Evolutionary conservation across 352 stramenopile species (phyloP), one percentile per base, ranked within the genome.

Genomic region (Pythium periplocum): DNA sequence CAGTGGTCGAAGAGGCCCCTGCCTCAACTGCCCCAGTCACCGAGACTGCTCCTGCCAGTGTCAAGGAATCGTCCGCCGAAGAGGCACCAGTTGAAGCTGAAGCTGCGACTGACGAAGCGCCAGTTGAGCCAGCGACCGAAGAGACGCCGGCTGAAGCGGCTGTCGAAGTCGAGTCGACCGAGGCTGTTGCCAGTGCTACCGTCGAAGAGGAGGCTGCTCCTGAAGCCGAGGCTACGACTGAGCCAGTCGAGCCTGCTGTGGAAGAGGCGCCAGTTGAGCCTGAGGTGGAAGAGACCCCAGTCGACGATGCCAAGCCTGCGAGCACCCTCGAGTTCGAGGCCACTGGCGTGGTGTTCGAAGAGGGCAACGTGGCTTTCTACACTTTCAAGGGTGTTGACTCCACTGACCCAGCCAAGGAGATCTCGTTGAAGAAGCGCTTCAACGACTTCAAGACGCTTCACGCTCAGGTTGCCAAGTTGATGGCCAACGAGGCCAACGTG

Each of bases 361-460:
- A 86, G 51, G 69, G 74, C 49, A 71, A 69, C 46, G 61, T 86
- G 7, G 74, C 71, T 10, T 86, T 71, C 54, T 87, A 87, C 77
- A 77, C 78, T 51, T 86, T 80, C 50, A 66, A 76, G 52, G 70
- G 62, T 45, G 68, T 45, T 3, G 71, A 79, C 55, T 60, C 65
- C 32, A 48, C 67, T 4, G 65, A 83, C 48, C 70, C 72, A 9
- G 69, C 57, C 38, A 63, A 73, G 54, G 67, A 83, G 11, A 31
- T 76, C 2, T 68, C 71, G 53, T 55, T 87, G 38, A 73, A 68
- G 42, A 90, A 90, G 59, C 75, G 80, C 32, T 90, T 78, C 64
- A 88, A 79, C 53, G 77, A 90, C 62, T 88, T 90, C 62, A 90
- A 87, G 62, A 38, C 63, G 6, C 69, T 90, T 44, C 68, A 88